phyloP scores from a whole-genome alignment of 2,329 filamentous ascomycete genomes.

The Nemania abortiva region DNA sequence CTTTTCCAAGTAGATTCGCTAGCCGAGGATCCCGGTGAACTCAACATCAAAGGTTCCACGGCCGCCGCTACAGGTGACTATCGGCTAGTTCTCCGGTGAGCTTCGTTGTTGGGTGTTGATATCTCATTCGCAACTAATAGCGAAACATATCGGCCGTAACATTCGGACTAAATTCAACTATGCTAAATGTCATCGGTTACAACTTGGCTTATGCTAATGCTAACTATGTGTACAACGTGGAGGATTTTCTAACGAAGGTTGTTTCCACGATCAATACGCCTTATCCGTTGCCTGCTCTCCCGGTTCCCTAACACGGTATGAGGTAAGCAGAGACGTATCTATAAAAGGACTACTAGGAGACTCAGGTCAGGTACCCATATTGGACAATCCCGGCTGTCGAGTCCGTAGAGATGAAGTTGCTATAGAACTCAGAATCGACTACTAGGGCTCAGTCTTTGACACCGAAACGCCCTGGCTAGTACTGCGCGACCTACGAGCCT shows the following conservation, averaged over 20 bases:
- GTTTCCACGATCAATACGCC: neutral
- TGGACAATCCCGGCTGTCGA: neutral
- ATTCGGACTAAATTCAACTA: neutral
- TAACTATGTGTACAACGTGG: neutral
- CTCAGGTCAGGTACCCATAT: neutral
- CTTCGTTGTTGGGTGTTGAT: too few relatives aligned
- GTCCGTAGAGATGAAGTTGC: neutral
- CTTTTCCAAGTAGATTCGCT: too few relatives aligned
- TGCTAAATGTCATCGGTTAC: neutral
- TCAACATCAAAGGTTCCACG: too few relatives aligned
- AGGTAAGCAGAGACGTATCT: neutral
- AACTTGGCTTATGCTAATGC: conserved; percentile 17
- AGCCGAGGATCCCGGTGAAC: too few relatives aligned
- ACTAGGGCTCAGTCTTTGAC: neutral
- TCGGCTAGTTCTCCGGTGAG: too few relatives aligned
- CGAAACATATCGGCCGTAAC: neutral
- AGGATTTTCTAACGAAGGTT: neutral
- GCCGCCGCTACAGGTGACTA: too few relatives aligned
- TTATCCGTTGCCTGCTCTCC: neutral
- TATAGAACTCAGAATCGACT: neutral
- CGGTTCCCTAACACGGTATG: neutral
- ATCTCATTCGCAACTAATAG: neutral
- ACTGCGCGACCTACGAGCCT: conserved; percentile 27
- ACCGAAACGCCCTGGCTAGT: neutral
- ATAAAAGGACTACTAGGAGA: neutral